A percentile compares a stretch with the other conserved stretches of the same genome.
These are phyloP conservation scores for Euphorbia tirucalli DNA, from an alignment of 345 rosid genomes.

Conservation along the genomic window DNA sequence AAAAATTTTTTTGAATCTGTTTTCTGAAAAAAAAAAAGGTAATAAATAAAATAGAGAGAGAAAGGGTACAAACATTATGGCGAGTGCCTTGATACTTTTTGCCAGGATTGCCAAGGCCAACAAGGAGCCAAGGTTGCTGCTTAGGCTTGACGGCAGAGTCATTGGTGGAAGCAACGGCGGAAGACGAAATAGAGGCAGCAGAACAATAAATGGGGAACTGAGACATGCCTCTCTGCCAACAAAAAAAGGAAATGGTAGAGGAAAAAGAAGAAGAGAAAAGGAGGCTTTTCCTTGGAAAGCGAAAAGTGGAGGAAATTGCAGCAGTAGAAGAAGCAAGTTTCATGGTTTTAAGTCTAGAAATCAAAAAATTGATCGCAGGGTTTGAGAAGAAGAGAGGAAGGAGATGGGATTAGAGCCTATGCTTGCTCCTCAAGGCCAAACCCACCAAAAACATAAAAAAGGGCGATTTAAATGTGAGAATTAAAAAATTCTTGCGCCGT, in stretches of 20 bases:
- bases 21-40: not conserved
- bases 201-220: slow-evolving; percentile 15
- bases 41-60: not conserved
- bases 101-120: slow-evolving; percentile 94
- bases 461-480: too few relatives aligned
- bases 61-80: slow-evolving; percentile 53
- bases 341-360: not conserved
- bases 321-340: not conserved
- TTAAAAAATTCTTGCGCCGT: not conserved
- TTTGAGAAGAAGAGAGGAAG: not conserved
- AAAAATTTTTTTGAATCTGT: too few relatives aligned
- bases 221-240: not conserved
- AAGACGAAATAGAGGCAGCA: slow-evolving; percentile 25
- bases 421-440: not conserved
- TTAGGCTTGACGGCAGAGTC: slow-evolving; percentile 35
- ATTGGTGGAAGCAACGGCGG: slow-evolving; percentile 15
- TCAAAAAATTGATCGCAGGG: not conserved
- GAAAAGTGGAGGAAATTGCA: not conserved
- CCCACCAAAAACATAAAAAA: too few relatives aligned
- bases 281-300: not conserved
- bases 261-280: not conserved
- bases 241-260: not conserved
- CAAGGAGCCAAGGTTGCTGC: slow-evolving; percentile 71
- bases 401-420: not conserved
- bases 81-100: slow-evolving; percentile 71